Evolutionary conservation across 805 yeast species (phyloP), one percentile per base, ranked within the genome.

Genomic region (Brettanomyces custersianus): DNA sequence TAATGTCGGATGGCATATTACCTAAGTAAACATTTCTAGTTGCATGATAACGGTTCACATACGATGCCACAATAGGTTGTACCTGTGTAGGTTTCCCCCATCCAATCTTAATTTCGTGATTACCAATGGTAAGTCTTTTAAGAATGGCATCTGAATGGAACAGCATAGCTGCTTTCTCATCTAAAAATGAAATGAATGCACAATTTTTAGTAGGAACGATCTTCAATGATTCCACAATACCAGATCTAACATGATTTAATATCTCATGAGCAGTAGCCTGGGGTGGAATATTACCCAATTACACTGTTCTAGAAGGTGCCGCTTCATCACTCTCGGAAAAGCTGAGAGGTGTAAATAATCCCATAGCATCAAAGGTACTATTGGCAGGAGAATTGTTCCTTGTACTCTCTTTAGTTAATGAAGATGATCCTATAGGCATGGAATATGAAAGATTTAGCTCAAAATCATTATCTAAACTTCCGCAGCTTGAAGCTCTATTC

Each of bases 21-120:
- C 96, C 96, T 43, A 90, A 66, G 54, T 85, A 88, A 24, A 90
- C 95, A 54, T 90, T 88, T 64, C 98, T 75, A 9, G 96, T 85
- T 5, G 97, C 97, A 33, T 85, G 84, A 46, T 85, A 90, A 43
- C 83, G 74, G 38, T 77, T 76, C 37, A 92, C 86, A 13, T 87
- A 79, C 23, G 78, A 73, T 36, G 76, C 63, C 5, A 90, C 88
- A 6, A 80, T 68, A 2, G 94, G 82, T 40, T 76, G 77, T 24
- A 87, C 74, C 1, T 82, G 76, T 3, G 80, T 66, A 27, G 86
- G 76, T 46, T 81, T 81, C 16, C 95, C 96, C 97, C 97, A 92
- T 10, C 96, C 95, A 40, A 90, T 72, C 51, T 86, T 74, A 39
- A 88, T 74, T 49, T 84, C 94, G 45, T 80, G 77, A 31, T 85